phyloP scores from a whole-genome alignment of 148 eudicot genomes.

The Nyssa sinensis region DNA sequence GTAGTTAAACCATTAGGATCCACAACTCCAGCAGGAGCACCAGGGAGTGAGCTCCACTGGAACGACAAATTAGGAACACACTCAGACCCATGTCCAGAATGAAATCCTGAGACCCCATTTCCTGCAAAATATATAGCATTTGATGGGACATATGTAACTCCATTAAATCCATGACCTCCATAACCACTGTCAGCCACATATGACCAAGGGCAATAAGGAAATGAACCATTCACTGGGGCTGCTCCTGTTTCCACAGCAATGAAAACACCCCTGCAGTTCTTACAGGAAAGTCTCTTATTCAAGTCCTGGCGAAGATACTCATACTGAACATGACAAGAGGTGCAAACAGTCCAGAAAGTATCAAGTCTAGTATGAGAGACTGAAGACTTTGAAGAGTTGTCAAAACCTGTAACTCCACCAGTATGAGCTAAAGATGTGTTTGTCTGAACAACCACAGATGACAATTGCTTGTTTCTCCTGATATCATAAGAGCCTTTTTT shows the following conservation, averaged over 20 bases:
- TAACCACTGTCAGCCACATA: constrained; percentile 67
- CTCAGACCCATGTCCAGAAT: constrained; percentile 66
- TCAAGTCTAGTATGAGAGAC: constrained; percentile 51
- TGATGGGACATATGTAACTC: constrained; percentile 44
- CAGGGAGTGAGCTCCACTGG: constrained; percentile 67
- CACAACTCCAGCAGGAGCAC: constrained; percentile 46
- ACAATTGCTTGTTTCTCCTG: constrained; percentile 50
- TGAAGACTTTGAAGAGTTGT: constrained; percentile 35
- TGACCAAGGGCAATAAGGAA: constrained; percentile 70
- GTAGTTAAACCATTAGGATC: constrained; percentile 47
- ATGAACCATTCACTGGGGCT: constrained; percentile 75
- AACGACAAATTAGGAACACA: constrained; percentile 63
- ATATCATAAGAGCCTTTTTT: constrained; percentile 68
- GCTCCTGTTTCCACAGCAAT: constrained; percentile 89
- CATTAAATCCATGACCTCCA: constrained; percentile 52
- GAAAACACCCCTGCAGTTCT: constrained; percentile 90
- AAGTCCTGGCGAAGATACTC: constrained; percentile 93
- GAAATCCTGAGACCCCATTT: constrained; percentile 58
- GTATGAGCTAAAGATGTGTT: constrained; percentile 22
- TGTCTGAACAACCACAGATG: constrained; percentile 34
- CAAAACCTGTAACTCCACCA: constrained; percentile 36
- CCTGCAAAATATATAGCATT: constrained; percentile 49
- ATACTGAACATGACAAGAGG: constrained; percentile 97
- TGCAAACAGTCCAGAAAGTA: constrained; percentile 97
- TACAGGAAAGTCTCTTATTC: constrained; percentile 90